Conservation (phyloP, 306 rosid genomes). For the Vigna angularis region DNA sequence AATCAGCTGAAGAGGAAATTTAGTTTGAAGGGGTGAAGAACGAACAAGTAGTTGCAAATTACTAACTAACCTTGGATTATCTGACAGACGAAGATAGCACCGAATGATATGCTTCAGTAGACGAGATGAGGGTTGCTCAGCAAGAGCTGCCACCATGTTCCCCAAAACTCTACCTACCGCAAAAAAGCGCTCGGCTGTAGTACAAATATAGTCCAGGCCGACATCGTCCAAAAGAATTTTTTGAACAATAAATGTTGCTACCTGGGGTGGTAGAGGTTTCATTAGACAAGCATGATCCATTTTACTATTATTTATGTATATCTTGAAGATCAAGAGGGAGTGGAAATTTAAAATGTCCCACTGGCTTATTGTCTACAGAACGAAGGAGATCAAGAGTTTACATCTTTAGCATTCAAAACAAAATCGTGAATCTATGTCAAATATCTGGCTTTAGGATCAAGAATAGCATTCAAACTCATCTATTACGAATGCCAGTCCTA, state of each 20-base stretch:
- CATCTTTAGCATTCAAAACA: not conserved
- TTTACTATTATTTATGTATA: constrained; percentile 3
- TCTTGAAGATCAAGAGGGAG: constrained; percentile 3
- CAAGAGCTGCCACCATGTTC: constrained; percentile 87
- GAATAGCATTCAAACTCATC: constrained; percentile 16
- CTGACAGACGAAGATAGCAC: constrained; percentile 93
- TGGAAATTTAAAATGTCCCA: constrained; percentile 18
- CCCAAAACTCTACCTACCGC: constrained; percentile 93
- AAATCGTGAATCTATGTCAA: not conserved
- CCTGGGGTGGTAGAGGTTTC: constrained; percentile 56
- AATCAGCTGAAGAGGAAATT: not conserved
- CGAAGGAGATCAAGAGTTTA: constrained; percentile 9
- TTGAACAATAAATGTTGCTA: constrained; percentile 90
- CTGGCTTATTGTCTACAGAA: constrained; percentile 1
- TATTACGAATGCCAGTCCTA: constrained; percentile 3
- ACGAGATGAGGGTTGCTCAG: constrained; percentile 93
- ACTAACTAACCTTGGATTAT: constrained; percentile 74
- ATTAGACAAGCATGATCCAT: constrained; percentile 46
- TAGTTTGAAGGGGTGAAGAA: not conserved
- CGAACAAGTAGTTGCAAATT: constrained; percentile 29
- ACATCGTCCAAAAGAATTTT: constrained; percentile 91
- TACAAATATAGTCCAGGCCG: constrained; percentile 93
- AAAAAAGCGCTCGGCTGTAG: constrained; percentile 92
- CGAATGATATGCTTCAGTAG: constrained; percentile 89
- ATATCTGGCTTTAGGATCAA: constrained; percentile 9